These are phyloP conservation scores for Tolypocladium ophioglossoides DNA, from an alignment of 2,329 filamentous ascomycete species.

Conservation along the genomic window DNA sequence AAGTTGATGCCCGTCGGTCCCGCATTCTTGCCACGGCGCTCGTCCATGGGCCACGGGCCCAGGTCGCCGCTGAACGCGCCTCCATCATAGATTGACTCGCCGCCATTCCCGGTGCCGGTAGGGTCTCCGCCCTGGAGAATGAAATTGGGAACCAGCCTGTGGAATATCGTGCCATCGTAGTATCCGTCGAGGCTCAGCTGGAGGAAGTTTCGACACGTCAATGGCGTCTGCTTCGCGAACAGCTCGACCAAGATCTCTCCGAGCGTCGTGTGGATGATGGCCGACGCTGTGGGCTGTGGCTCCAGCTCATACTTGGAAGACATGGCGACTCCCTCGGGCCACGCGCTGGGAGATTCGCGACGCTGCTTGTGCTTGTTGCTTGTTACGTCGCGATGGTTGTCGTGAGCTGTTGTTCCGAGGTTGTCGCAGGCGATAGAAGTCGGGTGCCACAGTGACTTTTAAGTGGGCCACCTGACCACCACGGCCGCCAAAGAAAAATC, in stretches of 20 bases:
- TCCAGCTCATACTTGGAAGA: slow-evolving; percentile 89
- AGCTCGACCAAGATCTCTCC: slow-evolving; percentile 88
- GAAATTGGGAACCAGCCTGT: slow-evolving; percentile 84
- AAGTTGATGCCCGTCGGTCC: slow-evolving; percentile 50
- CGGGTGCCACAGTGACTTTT: background rate
- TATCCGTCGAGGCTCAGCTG: slow-evolving; percentile 93
- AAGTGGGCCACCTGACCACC: background rate
- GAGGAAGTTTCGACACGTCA: slow-evolving; percentile 89
- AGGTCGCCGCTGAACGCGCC: slow-evolving; percentile 62
- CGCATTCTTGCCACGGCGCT: slow-evolving; percentile 50
- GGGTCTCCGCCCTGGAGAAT: slow-evolving; percentile 93
- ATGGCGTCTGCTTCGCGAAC: slow-evolving; percentile 87
- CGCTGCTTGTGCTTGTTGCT: background rate
- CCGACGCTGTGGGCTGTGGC: slow-evolving; percentile 86
- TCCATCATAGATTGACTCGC: slow-evolving; percentile 85
- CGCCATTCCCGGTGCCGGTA: slow-evolving; percentile 82
- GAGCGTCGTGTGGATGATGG: slow-evolving; percentile 77
- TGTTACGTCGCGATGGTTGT: background rate
- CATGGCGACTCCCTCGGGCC: slow-evolving; percentile 42
- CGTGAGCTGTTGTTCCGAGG: background rate
- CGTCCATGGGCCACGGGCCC: slow-evolving; percentile 62
- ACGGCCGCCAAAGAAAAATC: background rate
- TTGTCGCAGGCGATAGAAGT: background rate
- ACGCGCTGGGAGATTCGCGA: background rate
- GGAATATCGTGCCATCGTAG: slow-evolving; percentile 89